Evolutionary conservation across 768 basidiomycete species (phyloP), one percentile per base, ranked within the genome.

Genomic region (Suillus subluteus): DNA sequence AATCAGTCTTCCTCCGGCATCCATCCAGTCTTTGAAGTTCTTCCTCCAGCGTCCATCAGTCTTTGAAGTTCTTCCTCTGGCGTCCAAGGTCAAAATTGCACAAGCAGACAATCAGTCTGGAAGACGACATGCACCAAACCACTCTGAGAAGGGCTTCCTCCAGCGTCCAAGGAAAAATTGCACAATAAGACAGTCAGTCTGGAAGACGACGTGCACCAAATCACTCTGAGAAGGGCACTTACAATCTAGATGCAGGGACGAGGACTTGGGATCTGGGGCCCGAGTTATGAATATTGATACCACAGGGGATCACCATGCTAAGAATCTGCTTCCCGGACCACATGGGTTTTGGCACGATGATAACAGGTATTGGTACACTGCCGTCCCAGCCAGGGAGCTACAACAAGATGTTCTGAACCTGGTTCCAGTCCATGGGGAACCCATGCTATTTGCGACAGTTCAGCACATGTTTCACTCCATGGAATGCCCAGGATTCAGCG

Each of bases 311-410:
- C 62, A 89, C 86, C 85, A 99, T 85, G 72, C 91, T 92, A 54
- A 99, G 83, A 40, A 99, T 89, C 79, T 99, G 98, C 78, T 99
- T 99, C 50, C 98, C 98, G 0, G 95, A 94, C 98, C 98, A 99
- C 21, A 98, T 83, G 4, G 96, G 95, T 74, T 96, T 98, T 0
- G 98, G 98, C 76, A 97, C 98, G 78, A 99, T 82, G 73, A 99
- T 95, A 6, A 95, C 92, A 7, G 98, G 98, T 18, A 89, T 92
- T 0, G 98, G 98, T 1, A 99, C 86, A 18, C 84, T 79, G 21
- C 98, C 98, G 75, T 99, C 96, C 98, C 98, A 99, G 21, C 95
- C 94, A 0, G 96, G 96, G 1, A 98, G 88, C 98, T 98, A 99
- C 2, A 99, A 88, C 18, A 99, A 85, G 76, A 99, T 97, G 72